phyloP scores from a whole-genome alignment of 768 basidiomycete genomes.

The Russula virescens region DNA sequence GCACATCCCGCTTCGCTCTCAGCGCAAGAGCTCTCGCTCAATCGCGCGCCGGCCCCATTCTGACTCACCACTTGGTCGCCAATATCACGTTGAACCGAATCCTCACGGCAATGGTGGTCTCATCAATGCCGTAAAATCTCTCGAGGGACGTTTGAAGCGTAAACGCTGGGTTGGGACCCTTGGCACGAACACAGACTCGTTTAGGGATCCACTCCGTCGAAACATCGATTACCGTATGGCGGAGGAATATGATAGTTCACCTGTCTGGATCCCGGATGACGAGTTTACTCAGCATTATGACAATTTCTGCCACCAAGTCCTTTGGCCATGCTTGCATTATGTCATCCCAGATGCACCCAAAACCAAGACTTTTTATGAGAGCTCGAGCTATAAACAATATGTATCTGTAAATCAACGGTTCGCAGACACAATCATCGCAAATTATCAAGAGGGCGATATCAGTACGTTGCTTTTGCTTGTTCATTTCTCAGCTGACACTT shows the following conservation, averaged over 20 bases:
- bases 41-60: slow-evolving; percentile 45
- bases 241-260: slow-evolving; percentile 37
- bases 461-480: slow-evolving; percentile 31
- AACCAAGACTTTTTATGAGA: slow-evolving; percentile 74
- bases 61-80: slow-evolving; percentile 25
- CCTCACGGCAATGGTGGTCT: slow-evolving; percentile 78
- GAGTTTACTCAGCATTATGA: slow-evolving; percentile 80
- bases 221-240: slow-evolving; percentile 49
- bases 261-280: slow-evolving; percentile 78
- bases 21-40: slow-evolving; percentile 50
- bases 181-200: slow-evolving; percentile 62
- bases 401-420: slow-evolving; percentile 87
- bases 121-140: slow-evolving; percentile 70
- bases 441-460: slow-evolving; percentile 86
- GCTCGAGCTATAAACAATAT: slow-evolving; percentile 78
- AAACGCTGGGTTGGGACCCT: slow-evolving; percentile 69
- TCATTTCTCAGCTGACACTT: slow-evolving; percentile 4
- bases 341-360: slow-evolving; percentile 84
- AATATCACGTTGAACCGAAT: slow-evolving; percentile 52
- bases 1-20: slow-evolving; percentile 35
- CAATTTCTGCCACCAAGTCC: slow-evolving; percentile 83
- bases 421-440: slow-evolving; percentile 73
- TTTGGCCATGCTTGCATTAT: slow-evolving; percentile 87
- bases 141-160: slow-evolving; percentile 46
- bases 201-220: slow-evolving; percentile 48